phyloP scores from a whole-genome alignment of 2,329 filamentous ascomycete species.

The Colletotrichum spinosum region DNA sequence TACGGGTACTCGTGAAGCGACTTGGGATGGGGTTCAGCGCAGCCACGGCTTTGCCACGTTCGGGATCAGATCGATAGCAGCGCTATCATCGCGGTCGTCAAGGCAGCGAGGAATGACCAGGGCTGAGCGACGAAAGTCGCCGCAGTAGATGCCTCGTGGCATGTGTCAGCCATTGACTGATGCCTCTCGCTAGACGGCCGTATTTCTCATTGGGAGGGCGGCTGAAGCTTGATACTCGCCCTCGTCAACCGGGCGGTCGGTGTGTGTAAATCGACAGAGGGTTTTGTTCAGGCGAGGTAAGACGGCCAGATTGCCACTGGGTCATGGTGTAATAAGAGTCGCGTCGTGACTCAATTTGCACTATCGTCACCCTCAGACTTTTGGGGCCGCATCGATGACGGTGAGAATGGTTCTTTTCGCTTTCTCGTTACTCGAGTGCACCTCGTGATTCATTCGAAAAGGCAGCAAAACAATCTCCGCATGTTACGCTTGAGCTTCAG shows the following conservation, averaged over 20 bases:
- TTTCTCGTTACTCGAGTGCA: no score
- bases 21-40: neutral
- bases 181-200: neutral
- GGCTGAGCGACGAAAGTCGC: conserved; percentile 22
- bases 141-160: conserved; percentile 5
- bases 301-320: neutral
- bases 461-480: no score
- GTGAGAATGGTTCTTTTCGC: no score
- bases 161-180: neutral
- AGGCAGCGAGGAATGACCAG: conserved; percentile 30
- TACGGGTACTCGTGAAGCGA: neutral
- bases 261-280: conserved; percentile 3
- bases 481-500: no score
- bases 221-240: conserved; percentile 1
- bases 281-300: neutral
- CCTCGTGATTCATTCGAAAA: no score
- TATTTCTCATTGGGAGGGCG: neutral
- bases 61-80: conserved; percentile 1
- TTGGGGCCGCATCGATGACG: conserved; percentile 6
- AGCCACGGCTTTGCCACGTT: conserved; percentile 4
- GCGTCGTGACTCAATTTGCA: conserved; percentile 6
- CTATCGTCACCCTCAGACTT: conserved; percentile 6
- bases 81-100: neutral
- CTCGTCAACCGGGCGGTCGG: conserved; percentile 26
- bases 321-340: conserved; percentile 1